These are phyloP conservation scores for Abortiporus biennis DNA, from an alignment of 1,284 basidiomycete genomes.

Conservation along the genomic window DNA sequence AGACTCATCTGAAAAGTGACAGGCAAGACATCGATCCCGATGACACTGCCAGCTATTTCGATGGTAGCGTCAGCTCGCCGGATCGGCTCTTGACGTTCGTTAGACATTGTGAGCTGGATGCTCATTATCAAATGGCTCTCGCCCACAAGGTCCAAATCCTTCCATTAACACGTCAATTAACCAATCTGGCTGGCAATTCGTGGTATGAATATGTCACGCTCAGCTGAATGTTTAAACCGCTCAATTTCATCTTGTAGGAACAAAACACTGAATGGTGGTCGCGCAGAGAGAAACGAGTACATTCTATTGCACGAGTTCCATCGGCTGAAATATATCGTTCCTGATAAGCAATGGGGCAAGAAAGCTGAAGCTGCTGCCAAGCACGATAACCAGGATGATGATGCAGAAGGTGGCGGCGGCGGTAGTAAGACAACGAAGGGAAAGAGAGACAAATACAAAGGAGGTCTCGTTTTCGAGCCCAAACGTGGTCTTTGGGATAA, in stretches of 20 bases:
- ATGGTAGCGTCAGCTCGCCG: conserved; percentile 74
- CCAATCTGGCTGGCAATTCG: conserved; percentile 95
- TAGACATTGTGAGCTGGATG: conserved; percentile 88
- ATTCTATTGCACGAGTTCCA: conserved; percentile 99
- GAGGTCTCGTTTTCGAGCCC: conserved; percentile 96
- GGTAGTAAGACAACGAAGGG: conserved; percentile 57
- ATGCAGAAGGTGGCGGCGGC: conserved; percentile 37
- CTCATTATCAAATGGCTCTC: conserved; percentile 96
- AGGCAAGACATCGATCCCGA: conserved; percentile 95
- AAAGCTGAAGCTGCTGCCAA: conserved; percentile 53
- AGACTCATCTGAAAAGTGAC: conserved; percentile 80
- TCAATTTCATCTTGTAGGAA: too few species aligned
- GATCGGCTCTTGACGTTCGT: conserved; percentile 85
- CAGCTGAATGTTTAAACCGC: too few species aligned
- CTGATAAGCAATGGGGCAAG: conserved; percentile 89
- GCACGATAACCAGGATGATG: conserved; percentile 60
- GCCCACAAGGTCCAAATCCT: conserved; percentile 87
- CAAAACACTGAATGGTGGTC: conserved; percentile 91
- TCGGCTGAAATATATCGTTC: conserved; percentile 91
- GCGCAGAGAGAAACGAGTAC: conserved; percentile 98
- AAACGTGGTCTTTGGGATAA: conserved; percentile 97
- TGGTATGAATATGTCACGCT: conserved; percentile 59
- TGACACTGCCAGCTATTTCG: conserved; percentile 89
- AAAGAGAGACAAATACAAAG: conserved; percentile 96
- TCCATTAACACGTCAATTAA: conserved; percentile 89